phyloP scores from a whole-genome alignment of 331 rosid species.

The Erythrophleum ivorense region DNA sequence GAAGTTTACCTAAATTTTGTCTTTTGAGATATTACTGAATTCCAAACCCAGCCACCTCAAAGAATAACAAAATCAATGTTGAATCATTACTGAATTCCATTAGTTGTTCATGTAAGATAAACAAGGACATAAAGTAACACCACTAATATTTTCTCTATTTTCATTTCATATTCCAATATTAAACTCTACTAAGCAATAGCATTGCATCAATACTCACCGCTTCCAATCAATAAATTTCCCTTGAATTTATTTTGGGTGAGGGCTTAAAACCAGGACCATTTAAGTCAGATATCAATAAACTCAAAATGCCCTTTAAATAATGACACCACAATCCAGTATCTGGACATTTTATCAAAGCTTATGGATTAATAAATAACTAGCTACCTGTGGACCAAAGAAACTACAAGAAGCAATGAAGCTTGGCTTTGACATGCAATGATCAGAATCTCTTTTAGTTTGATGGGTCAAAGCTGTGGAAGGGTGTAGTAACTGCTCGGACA shows the following conservation, averaged over 20 bases:
- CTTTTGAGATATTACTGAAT: no score
- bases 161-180: conserved; percentile 22
- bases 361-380: conserved; percentile 9
- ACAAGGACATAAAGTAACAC: background rate
- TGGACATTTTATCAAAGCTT: background rate
- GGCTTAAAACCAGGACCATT: conserved; percentile 1
- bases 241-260: background rate
- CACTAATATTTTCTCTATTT: background rate
- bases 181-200: background rate
- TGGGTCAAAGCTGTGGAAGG: conserved; percentile 55
- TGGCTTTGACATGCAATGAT: conserved; percentile 55
- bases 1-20: no score
- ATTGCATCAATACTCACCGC: background rate
- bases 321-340: background rate
- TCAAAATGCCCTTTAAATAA: conserved; percentile 5
- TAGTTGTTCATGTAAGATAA: background rate
- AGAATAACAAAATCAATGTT: background rate
- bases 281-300: conserved; percentile 11
- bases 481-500: conserved; percentile 66
- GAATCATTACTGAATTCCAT: background rate
- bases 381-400: conserved; percentile 81
- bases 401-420: conserved; percentile 84
- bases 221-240: background rate
- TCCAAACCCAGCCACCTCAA: no score
- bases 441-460: conserved; percentile 47